Percentiles rank a stretch among this genome's conserved stretches.
Evolutionary conservation across 148 eudicot species (phyloP).

Genomic region (Amaranthus cruentus): DNA sequence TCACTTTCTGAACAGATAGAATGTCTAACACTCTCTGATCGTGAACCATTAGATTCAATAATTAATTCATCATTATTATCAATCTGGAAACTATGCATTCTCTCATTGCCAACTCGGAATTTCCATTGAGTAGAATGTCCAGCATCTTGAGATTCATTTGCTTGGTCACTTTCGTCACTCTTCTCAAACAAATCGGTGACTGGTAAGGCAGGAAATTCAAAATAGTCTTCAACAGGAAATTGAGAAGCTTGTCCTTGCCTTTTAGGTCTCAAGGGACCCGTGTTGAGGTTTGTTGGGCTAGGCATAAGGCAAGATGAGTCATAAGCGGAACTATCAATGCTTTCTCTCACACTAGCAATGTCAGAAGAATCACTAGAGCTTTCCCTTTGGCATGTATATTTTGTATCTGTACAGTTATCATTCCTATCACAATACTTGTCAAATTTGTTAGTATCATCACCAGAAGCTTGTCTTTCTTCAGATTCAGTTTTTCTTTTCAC

Average conservation of each 20-base stretch:
- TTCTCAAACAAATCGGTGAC: conserved; percentile 77
- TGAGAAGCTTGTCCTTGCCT: conserved; percentile 44
- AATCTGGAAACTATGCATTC: conserved; percentile 75
- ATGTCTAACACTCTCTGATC: conserved; percentile 28
- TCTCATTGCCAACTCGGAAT: conserved; percentile 36
- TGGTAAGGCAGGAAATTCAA: conserved; percentile 86
- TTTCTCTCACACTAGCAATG: conserved; percentile 56
- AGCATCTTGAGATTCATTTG: conserved; percentile 33
- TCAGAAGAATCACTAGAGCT: conserved; percentile 73
- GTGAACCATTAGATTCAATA: conserved; percentile 56
- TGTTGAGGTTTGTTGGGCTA: conserved; percentile 40
- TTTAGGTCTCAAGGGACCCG: conserved; percentile 35
- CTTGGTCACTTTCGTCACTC: conserved; percentile 39
- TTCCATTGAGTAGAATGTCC: conserved; percentile 40
- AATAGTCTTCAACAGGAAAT: conserved; percentile 47
- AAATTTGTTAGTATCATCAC: conserved; percentile 37
- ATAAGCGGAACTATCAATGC: conserved; percentile 57
- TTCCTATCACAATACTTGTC: conserved; percentile 38
- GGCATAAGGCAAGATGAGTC: conserved; percentile 56
- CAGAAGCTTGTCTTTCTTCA: conserved; percentile 42
- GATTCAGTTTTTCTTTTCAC: conserved; percentile 50
- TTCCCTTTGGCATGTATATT: conserved; percentile 49
- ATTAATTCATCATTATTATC: conserved; percentile 65
- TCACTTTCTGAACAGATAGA: conserved; percentile 47
- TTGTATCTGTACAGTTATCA: conserved; percentile 54